Evolutionary conservation across 2,329 filamentous ascomycete genomes (phyloP).

Genomic region (Graphilbum ipis-grandicollis): DNA sequence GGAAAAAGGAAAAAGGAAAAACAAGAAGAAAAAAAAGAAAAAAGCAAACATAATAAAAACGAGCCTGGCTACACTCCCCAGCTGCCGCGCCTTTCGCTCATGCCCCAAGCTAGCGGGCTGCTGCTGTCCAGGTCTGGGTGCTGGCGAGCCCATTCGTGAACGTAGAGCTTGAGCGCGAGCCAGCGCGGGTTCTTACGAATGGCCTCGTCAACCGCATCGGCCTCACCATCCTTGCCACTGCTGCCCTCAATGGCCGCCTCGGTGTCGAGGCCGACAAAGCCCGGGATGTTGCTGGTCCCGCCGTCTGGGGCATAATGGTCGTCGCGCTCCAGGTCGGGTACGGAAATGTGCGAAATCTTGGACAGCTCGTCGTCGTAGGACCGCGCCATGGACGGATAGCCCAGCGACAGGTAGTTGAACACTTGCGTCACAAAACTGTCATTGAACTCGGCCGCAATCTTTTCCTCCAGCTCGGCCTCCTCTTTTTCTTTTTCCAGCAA

Average conservation of each 20-base stretch:
- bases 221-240: too few species aligned
- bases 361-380: conserved; percentile 72
- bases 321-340: conserved; percentile 53
- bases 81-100: conserved; percentile 48
- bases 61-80: conserved; percentile 42
- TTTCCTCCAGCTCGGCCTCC: conserved; percentile 31
- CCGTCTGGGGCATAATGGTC: too few species aligned
- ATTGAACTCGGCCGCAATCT: conserved; percentile 50
- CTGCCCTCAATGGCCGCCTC: too few species aligned
- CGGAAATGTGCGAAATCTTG: conserved; percentile 55
- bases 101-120: conserved; percentile 47
- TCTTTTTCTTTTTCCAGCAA: conserved; percentile 31
- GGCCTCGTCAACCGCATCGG: too few species aligned
- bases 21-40: background rate
- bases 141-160: conserved; percentile 78
- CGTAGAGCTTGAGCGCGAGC: conserved; percentile 69
- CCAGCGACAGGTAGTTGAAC: conserved; percentile 89
- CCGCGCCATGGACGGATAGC: conserved; percentile 72
- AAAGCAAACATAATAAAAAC: background rate
- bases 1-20: too few species aligned
- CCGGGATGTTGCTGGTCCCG: too few species aligned
- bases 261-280: too few species aligned
- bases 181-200: conserved; percentile 61
- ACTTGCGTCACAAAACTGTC: conserved; percentile 86
- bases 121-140: conserved; percentile 55